phyloP scores from a whole-genome alignment of 805 yeast species.

The Ogataea corticis region DNA sequence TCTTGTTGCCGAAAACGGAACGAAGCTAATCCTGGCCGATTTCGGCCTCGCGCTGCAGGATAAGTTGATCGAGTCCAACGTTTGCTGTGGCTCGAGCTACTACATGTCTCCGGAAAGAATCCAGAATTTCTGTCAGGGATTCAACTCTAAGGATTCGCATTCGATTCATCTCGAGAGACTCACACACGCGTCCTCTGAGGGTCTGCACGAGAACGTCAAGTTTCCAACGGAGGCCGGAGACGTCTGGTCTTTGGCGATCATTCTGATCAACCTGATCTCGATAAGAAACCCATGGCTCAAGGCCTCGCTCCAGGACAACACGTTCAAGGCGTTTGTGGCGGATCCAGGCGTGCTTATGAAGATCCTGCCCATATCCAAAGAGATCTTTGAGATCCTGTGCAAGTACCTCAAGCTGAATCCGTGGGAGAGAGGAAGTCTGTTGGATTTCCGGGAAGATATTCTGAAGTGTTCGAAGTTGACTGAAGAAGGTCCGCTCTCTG shows the following conservation, averaged over 20 bases:
- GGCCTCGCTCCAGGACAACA: constrained; percentile 64
- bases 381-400: constrained; percentile 53
- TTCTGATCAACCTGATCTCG: constrained; percentile 76
- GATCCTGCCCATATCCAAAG: constrained; percentile 72
- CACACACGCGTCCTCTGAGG: constrained; percentile 22
- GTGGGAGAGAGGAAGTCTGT: constrained; percentile 44
- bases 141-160: constrained; percentile 33
- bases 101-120: constrained; percentile 91
- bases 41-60: constrained; percentile 83
- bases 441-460: constrained; percentile 41
- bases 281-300: constrained; percentile 90
- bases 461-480: constrained; percentile 31
- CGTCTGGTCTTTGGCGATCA: constrained; percentile 84
- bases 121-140: constrained; percentile 41
- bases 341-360: constrained; percentile 56
- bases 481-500: constrained; percentile 36
- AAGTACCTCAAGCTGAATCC: constrained; percentile 49
- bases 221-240: constrained; percentile 77
- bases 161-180: constrained; percentile 32
- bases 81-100: constrained; percentile 83
- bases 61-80: constrained; percentile 58
- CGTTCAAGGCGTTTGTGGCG: constrained; percentile 63
- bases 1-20: constrained; percentile 59
- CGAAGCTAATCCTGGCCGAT: constrained; percentile 69
- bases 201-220: constrained; percentile 34